phyloP scores from a whole-genome alignment of 2,329 filamentous ascomycete genomes.

The Colletotrichum scovillei region DNA sequence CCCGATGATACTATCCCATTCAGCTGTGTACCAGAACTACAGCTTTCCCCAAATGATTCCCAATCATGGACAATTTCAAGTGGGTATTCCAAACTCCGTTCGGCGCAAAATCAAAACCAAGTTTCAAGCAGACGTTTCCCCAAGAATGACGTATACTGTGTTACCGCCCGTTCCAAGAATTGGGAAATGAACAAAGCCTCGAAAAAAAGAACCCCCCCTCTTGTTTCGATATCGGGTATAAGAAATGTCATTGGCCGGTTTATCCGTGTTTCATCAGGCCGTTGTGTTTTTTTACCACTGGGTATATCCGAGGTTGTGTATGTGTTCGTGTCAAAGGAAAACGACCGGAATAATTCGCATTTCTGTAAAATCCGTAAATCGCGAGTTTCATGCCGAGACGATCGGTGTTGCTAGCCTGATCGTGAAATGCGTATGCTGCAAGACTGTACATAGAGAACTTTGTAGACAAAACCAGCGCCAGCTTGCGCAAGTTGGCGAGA shows the following conservation, averaged over 20 bases:
- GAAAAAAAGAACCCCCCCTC: neutral
- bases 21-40: neutral
- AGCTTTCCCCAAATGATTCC: neutral
- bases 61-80: conserved; percentile 3
- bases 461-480: neutral
- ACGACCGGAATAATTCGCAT: neutral
- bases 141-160: conserved; percentile 24
- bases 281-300: neutral
- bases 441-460: conserved; percentile 20
- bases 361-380: neutral
- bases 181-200: neutral
- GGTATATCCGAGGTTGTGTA: conserved; percentile 27
- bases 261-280: conserved; percentile 20
- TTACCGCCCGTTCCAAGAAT: conserved; percentile 7
- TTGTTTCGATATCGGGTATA: conserved; percentile 15
- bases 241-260: neutral
- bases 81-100: conserved; percentile 8
- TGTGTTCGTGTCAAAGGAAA: conserved; percentile 2
- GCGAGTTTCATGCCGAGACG: neutral
- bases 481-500: neutral
- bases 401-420: neutral
- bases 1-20: neutral
- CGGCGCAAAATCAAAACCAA: neutral
- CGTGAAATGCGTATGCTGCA: neutral
- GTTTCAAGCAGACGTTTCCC: neutral